Percentiles rank a stretch among this genome's conserved stretches.
phyloP scores from a whole-genome alignment of 768 basidiomycete genomes.

The Suillus brevipes region DNA sequence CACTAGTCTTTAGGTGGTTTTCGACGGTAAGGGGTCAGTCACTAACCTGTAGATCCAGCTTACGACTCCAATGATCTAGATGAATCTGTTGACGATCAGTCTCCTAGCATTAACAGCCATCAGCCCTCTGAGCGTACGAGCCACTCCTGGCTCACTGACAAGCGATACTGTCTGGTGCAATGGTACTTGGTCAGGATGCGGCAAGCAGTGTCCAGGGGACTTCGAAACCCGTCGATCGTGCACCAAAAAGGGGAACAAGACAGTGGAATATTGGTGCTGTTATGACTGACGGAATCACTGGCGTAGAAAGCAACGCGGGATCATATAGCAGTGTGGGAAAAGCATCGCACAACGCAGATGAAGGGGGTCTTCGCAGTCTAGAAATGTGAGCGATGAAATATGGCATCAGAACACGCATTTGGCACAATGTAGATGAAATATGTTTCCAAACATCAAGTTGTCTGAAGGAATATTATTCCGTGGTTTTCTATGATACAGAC shows the following conservation, averaged over 20 bases:
- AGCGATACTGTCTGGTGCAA: slow-evolving; percentile 9
- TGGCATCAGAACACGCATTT: not conserved
- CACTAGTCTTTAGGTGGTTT: not conserved
- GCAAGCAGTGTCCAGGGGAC: slow-evolving; percentile 9
- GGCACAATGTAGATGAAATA: not conserved
- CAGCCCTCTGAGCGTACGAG: not conserved
- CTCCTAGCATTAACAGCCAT: not conserved
- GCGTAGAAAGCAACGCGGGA: not conserved
- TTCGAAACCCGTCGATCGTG: slow-evolving; percentile 14
- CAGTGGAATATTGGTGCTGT: slow-evolving; percentile 18
- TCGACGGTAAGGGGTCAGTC: not conserved
- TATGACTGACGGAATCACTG: slow-evolving; percentile 1
- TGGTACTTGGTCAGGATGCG: slow-evolving; percentile 14
- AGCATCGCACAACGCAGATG: not conserved
- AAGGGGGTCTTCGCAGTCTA: not conserved
- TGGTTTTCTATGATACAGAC: slow-evolving; percentile 32
- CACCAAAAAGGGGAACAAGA: not conserved
- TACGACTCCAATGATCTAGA: not conserved
- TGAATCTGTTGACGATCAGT: not conserved
- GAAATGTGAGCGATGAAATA: not conserved
- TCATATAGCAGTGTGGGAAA: not conserved
- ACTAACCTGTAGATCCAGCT: not conserved
- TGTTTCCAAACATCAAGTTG: too few relatives aligned
- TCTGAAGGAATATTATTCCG: slow-evolving; percentile 14
- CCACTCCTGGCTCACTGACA: not conserved